Base-by-base conservation (phyloP, 2,329 filamentous ascomycete species). In the Colletotrichum sp. region DNA sequence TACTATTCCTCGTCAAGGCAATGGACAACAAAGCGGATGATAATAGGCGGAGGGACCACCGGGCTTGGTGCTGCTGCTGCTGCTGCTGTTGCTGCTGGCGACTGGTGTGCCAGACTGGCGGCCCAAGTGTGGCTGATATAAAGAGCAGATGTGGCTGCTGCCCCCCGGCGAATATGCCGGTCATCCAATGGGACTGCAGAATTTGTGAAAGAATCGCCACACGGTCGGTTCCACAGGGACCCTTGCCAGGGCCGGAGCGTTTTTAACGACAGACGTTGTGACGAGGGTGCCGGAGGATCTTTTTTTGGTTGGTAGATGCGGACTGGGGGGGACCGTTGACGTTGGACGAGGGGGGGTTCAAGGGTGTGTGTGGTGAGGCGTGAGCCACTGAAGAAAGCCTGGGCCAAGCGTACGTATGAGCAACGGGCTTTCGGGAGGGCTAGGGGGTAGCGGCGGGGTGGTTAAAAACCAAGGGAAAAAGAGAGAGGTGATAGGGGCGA, bases 91-190 rank as follows among this genome's bases (percentile, higher is more conserved):
- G 63, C 39, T 48, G 43, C 18, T 48, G 43, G 43, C 43, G 6
- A 6, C 30, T 59, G 32, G 24, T 34, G 21, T 60, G 61, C 55
- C 71, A 57, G 43, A 74, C 60, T 21, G 52, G 52, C 71, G 71
- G 71, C 65, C 71, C 67, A 61, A 55, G 64, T 77, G 75, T 77
- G 75, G 75, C 75, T 77, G 75, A 76, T 77, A 77, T 77, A 76
- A 34, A 65, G 26, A 72, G 68, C 61, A 72, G 72, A 63, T 77
- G 75, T 77, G 75, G 75, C 75, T 77, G 73, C 69, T 76, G 73
- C 64, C 67, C 67, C 57, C 65, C 63, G 66, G 57, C 59, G 30
- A 32, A 52, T 65, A 7, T 61, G 39, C 60, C 48, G 60, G 24
- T 74, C 74, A 70, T 74, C 74, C 71, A 76, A 75, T 71, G 65